Evolutionary conservation across 2,329 filamentous ascomycete genomes (phyloP).

Genomic region (Colletotrichum endophyticum): DNA sequence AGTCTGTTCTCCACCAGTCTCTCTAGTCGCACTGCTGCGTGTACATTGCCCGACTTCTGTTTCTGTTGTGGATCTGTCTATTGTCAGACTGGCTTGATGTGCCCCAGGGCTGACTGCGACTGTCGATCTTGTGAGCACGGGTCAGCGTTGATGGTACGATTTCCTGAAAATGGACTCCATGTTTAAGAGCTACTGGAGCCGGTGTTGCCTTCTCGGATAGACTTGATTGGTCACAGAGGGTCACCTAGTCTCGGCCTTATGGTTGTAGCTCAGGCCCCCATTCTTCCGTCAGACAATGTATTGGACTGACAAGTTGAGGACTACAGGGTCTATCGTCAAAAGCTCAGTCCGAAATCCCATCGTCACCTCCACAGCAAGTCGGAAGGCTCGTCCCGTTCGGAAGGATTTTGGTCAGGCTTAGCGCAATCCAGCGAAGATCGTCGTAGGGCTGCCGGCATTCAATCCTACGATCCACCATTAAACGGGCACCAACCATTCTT

Average conservation of each 20-base stretch:
- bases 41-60: neutral
- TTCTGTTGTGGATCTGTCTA: neutral
- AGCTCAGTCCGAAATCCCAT: accelerated
- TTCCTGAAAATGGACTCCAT: neutral
- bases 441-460: neutral
- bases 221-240: neutral
- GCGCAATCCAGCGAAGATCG: neutral
- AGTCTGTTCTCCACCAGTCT: neutral
- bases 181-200: neutral
- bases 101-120: neutral
- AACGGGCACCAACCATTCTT: neutral
- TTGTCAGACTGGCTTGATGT: neutral
- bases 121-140: neutral
- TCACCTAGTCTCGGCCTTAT: neutral
- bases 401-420: neutral
- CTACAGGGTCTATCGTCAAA: neutral
- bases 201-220: neutral
- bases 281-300: neutral
- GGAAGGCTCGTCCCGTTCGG: neutral
- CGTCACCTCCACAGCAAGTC: neutral
- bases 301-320: neutral
- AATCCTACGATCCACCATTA: neutral
- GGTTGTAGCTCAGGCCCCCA: neutral
- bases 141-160: neutral
- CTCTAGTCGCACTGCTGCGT: neutral